phyloP scores from a whole-genome alignment of 768 basidiomycete genomes.

The Chalciporus pseudorubinellus region DNA sequence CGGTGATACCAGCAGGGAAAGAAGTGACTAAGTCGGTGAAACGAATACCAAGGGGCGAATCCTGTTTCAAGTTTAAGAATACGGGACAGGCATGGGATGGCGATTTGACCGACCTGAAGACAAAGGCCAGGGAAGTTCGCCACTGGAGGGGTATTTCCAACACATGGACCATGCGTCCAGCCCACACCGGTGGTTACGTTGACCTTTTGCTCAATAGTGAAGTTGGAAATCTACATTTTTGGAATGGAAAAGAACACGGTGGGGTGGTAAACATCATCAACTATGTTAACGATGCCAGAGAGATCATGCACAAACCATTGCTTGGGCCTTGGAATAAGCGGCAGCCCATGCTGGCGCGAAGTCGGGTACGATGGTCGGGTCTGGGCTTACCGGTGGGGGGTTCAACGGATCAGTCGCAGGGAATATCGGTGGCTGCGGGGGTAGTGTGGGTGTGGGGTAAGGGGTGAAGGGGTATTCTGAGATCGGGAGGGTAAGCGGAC shows the following conservation, averaged over 20 bases:
- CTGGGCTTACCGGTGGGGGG: slow-evolving; percentile 53
- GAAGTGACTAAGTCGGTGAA: slow-evolving; percentile 67
- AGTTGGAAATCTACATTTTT: slow-evolving; percentile 39
- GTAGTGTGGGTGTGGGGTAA: slow-evolving; percentile 59
- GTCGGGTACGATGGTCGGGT: slow-evolving; percentile 41
- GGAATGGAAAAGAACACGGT: neutral
- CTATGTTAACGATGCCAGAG: neutral
- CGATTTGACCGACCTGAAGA: slow-evolving; percentile 48
- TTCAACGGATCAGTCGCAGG: slow-evolving; percentile 51
- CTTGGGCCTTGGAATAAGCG: slow-evolving; percentile 58
- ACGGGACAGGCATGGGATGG: neutral
- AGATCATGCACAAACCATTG: slow-evolving; percentile 39
- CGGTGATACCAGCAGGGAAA: slow-evolving; percentile 83
- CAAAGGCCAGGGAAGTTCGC: slow-evolving; percentile 65
- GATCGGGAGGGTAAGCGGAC: slow-evolving; percentile 37
- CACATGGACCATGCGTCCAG: slow-evolving; percentile 55
- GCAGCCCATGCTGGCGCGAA: slow-evolving; percentile 52
- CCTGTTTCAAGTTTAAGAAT: slow-evolving; percentile 33
- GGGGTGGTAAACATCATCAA: neutral
- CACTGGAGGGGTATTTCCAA: slow-evolving; percentile 63
- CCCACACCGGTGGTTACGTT: slow-evolving; percentile 61
- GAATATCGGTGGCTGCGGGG: slow-evolving; percentile 51
- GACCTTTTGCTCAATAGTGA: slow-evolving; percentile 63
- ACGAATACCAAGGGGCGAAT: slow-evolving; percentile 78
- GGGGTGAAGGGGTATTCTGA: slow-evolving; percentile 49